These are phyloP conservation scores for Yamadazyma sp. DNA, from an alignment of 1,139 yeast genomes.

Conservation along the genomic window DNA sequence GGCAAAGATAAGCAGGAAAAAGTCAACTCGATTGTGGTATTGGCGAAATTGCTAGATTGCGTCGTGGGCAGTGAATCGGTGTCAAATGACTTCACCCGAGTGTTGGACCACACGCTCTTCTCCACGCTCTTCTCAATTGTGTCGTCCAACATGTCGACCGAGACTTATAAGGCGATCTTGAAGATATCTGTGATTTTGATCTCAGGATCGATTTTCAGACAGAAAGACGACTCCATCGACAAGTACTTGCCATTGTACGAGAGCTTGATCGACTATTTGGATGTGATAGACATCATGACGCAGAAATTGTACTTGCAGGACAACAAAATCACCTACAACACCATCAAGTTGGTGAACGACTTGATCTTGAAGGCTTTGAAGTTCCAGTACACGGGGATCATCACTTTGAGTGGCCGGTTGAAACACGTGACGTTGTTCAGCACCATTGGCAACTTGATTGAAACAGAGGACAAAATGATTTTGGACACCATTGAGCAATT, in stretches of 20 bases:
- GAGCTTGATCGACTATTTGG: conserved; percentile 42
- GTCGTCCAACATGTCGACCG: conserved; percentile 46
- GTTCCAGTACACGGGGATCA: conserved; percentile 39
- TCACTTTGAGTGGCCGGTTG: conserved; percentile 45
- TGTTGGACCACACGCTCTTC: conserved; percentile 46
- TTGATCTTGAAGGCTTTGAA: conserved; percentile 44
- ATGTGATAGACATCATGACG: conserved; percentile 43
- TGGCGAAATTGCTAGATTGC: conserved; percentile 53
- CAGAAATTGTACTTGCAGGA: conserved; percentile 45
- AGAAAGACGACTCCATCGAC: conserved; percentile 33
- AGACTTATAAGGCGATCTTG: conserved; percentile 50
- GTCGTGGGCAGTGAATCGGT: conserved; percentile 34
- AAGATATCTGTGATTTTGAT: conserved; percentile 45
- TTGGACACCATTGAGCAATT: conserved; percentile 33
- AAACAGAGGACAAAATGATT: conserved; percentile 38
- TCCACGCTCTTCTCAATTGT: conserved; percentile 45
- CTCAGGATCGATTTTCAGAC: conserved; percentile 44
- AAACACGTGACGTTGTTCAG: conserved; percentile 47
- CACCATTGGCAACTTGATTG: conserved; percentile 40
- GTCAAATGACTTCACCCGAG: conserved; percentile 35
- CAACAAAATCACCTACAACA: conserved; percentile 42
- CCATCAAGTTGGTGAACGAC: conserved; percentile 49
- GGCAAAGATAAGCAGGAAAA: conserved; percentile 53
- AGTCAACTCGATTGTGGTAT: conserved; percentile 52
- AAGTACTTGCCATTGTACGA: conserved; percentile 41